A percentile compares a stretch with the other conserved stretches of the same genome.
Conservation (phyloP, 768 basidiomycete species). For the Favolaschia claudopus region DNA sequence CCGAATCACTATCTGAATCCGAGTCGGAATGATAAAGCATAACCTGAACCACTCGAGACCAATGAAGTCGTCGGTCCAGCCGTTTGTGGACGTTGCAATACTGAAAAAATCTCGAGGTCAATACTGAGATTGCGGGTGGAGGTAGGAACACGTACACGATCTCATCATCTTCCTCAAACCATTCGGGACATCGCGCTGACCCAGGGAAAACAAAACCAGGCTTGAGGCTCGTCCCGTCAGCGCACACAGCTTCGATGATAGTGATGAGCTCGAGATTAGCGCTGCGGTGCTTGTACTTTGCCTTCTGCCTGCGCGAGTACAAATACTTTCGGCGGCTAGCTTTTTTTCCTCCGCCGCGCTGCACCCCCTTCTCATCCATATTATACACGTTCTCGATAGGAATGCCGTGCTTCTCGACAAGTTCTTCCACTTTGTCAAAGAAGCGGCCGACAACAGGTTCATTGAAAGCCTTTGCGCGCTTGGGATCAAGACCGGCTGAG, state of each 20-base stretch:
- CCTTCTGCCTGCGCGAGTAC: background rate
- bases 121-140: background rate
- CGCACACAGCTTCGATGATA: slow-evolving; percentile 40
- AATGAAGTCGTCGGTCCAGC: slow-evolving; percentile 50
- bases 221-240: slow-evolving; percentile 34
- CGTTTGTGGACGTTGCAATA: slow-evolving; percentile 43
- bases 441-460: too few relatives aligned
- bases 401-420: background rate
- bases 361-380: slow-evolving; percentile 7
- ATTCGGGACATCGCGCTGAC: slow-evolving; percentile 20
- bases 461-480: too few relatives aligned
- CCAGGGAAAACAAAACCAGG: slow-evolving; percentile 40
- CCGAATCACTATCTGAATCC: too few relatives aligned
- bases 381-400: slow-evolving; percentile 8
- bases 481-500: background rate
- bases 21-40: slow-evolving; percentile 46
- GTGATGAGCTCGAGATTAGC: slow-evolving; percentile 42
- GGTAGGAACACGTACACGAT: slow-evolving; percentile 21
- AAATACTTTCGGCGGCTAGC: slow-evolving; percentile 3
- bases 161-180: slow-evolving; percentile 32
- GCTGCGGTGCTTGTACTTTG: slow-evolving; percentile 25
- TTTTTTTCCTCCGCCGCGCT: slow-evolving; percentile 2
- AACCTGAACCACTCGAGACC: slow-evolving; percentile 47
- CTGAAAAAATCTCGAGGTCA: slow-evolving; percentile 32
- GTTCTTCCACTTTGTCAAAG: background rate